Evolutionary conservation across 192 early-diverging fungal species (phyloP).

Genomic region (Coemansia sp.): DNA sequence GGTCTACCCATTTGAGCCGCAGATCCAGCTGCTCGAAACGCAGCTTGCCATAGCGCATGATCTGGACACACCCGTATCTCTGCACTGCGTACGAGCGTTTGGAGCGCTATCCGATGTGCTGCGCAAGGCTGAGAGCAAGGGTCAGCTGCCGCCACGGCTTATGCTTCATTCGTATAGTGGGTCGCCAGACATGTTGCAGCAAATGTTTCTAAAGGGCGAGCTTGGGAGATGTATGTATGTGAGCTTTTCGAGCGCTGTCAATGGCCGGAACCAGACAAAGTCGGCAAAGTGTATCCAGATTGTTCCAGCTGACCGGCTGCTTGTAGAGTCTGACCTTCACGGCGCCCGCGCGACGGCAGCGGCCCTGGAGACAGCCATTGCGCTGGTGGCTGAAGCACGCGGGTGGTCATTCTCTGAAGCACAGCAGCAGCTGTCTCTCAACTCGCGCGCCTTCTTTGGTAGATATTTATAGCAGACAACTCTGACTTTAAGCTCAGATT

Average conservation of each 20-base stretch:
- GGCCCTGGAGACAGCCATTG: slow-evolving; percentile 24
- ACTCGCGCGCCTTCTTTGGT: slow-evolving; percentile 34
- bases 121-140: slow-evolving; percentile 21
- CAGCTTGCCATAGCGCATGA: slow-evolving; percentile 75
- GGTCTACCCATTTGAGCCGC: slow-evolving; percentile 37
- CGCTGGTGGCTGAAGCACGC: slow-evolving; percentile 34
- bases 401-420: slow-evolving; percentile 32
- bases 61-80: slow-evolving; percentile 61
- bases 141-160: slow-evolving; percentile 63
- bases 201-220: slow-evolving; percentile 37
- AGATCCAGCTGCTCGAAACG: slow-evolving; percentile 55
- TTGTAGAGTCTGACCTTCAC: slow-evolving; percentile 84
- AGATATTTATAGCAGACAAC: slow-evolving; percentile 2
- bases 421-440: slow-evolving; percentile 15
- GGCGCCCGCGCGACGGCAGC: slow-evolving; percentile 11
- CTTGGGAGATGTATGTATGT: slow-evolving; percentile 64
- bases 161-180: slow-evolving; percentile 88
- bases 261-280: slow-evolving; percentile 57
- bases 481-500: background rate
- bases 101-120: slow-evolving; percentile 58
- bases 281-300: slow-evolving; percentile 60
- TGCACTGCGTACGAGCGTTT: slow-evolving; percentile 81
- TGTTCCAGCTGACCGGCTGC: slow-evolving; percentile 73
- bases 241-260: slow-evolving; percentile 77
- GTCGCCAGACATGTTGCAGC: slow-evolving; percentile 66